Evolutionary conservation across 2,329 filamentous ascomycete genomes (phyloP).

Genomic region (Beauveria sp.): DNA sequence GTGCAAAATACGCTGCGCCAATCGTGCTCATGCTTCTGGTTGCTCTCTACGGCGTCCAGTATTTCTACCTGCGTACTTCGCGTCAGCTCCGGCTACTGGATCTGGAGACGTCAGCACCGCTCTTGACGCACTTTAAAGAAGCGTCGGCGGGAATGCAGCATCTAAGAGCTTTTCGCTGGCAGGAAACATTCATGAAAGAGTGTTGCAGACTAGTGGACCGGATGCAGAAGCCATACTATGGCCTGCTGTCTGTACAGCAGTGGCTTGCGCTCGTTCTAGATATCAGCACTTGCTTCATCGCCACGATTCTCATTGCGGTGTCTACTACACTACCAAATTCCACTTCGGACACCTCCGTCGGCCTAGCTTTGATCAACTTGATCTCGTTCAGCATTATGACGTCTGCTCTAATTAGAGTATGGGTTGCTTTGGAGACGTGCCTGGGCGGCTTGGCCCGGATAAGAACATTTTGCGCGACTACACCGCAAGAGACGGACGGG

Average conservation of each 20-base stretch:
- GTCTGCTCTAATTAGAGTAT: background rate
- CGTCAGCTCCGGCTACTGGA: background rate
- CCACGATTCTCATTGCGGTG: background rate
- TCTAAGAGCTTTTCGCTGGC: background rate
- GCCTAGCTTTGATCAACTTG: background rate
- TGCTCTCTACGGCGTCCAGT: background rate
- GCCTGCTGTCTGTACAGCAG: background rate
- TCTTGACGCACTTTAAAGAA: background rate
- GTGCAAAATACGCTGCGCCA: background rate
- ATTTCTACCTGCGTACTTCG: background rate
- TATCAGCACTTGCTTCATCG: background rate
- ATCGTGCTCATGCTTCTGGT: background rate
- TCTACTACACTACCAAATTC: background rate
- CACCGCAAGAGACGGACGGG: background rate
- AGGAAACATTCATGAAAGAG: background rate
- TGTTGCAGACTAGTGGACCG: background rate
- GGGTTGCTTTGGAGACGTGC: background rate
- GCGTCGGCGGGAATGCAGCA: background rate
- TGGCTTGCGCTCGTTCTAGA: background rate
- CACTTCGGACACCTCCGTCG: background rate
- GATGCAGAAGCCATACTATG: background rate
- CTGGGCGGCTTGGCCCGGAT: background rate
- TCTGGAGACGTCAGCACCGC: background rate
- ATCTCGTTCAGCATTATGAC: background rate
- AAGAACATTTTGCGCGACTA: background rate